Base-by-base conservation (phyloP, 768 basidiomycete species). In the Russula dissimulans region DNA sequence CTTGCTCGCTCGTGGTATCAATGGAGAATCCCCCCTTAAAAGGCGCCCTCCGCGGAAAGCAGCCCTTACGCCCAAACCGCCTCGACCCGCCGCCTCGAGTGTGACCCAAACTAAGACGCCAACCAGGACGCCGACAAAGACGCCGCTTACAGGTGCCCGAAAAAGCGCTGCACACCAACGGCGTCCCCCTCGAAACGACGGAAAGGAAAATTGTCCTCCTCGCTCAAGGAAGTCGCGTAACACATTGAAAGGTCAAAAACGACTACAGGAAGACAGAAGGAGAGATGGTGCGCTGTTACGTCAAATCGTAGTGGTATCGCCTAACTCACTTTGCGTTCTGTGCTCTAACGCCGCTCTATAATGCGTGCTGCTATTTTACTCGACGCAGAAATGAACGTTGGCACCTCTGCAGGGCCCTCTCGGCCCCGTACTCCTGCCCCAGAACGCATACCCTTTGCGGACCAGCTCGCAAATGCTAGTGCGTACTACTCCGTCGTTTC, bases 1-100 rank as follows among this genome's bases (percentile, higher is more conserved):
- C 29, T 74, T 85, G 3, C 74, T 85, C 6, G 75, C 80, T 6
- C 75, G 77, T 15, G 76, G 76, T 8, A 74, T 79, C 0, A 75
- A 74, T 56, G 76, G 76, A 10, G 77, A 79, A 59, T 79, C 78
- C 1, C 81, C 81, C 2, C 3, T 68, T 69, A 50, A 78, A 76
- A 57, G 50, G 31, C 32, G 47, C 36, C 17, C 65, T 8, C 9
- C 48, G 8, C 43, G 54, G n/a, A 61, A 51, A 18, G 48, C 54
- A 15, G 32, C 51, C 11, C 1, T 22, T 12, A 51, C 49, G 3
- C 31, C 47, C 39, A 57, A 48, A 12, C n/a, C 48, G 6, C 59
- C 47, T 10, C 26, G 47, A 17, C 17, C 42, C 14, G 15, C 46
- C 17, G 4, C 51, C 5, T 31, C 38, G 4, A 51, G 15, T 12